Percentiles rank a stretch among this genome's conserved stretches.
These are phyloP conservation scores for Phaeosphaeria sp. DNA, from an alignment of 2,329 filamentous ascomycete genomes.

Conservation along the genomic window DNA sequence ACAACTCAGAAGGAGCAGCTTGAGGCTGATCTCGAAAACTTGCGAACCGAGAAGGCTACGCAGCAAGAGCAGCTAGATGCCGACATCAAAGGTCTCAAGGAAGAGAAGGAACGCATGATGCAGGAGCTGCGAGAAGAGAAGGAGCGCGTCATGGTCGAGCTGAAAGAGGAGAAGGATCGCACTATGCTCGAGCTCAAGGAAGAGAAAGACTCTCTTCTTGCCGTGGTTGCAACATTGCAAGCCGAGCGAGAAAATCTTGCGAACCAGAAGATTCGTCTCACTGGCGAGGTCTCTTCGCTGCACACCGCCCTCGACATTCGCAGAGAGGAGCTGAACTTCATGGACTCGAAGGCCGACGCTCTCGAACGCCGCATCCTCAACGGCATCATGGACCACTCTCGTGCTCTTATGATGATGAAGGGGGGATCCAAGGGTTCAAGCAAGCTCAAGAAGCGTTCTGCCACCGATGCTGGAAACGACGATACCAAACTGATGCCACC, in stretches of 20 bases:
- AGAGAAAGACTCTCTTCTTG: conserved; percentile 55
- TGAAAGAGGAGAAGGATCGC: conserved; percentile 45
- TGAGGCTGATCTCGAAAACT: conserved; percentile 54
- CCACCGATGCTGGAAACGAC: conserved; percentile 41
- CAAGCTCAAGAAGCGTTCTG: conserved; percentile 44
- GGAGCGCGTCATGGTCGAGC: conserved; percentile 45
- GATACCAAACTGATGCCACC: conserved; percentile 44
- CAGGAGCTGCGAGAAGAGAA: conserved; percentile 51
- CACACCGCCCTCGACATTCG: conserved; percentile 89
- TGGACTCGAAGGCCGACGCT: conserved; percentile 87
- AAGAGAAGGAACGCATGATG: conserved; percentile 51
- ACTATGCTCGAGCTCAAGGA: conserved; percentile 44
- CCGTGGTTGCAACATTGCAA: conserved; percentile 65
- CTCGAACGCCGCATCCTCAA: conserved; percentile 93
- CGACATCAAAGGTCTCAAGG: conserved; percentile 54
- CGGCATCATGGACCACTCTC: conserved; percentile 94
- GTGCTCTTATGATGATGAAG: conserved; percentile 83
- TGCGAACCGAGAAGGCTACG: conserved; percentile 60
- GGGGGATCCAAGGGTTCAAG: conserved; percentile 50
- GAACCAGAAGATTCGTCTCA: conserved; percentile 79
- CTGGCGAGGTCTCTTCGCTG: conserved; percentile 86
- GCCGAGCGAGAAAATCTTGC: conserved; percentile 77
- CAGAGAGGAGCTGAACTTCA: conserved; percentile 86
- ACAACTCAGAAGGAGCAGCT: conserved; percentile 69
- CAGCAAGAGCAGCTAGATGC: conserved; percentile 67